Evolutionary conservation across 2,329 filamentous ascomycete genomes (phyloP), one percentile per base, ranked within the genome.

Genomic region (Immersiporthe knoxdaviesiana): DNA sequence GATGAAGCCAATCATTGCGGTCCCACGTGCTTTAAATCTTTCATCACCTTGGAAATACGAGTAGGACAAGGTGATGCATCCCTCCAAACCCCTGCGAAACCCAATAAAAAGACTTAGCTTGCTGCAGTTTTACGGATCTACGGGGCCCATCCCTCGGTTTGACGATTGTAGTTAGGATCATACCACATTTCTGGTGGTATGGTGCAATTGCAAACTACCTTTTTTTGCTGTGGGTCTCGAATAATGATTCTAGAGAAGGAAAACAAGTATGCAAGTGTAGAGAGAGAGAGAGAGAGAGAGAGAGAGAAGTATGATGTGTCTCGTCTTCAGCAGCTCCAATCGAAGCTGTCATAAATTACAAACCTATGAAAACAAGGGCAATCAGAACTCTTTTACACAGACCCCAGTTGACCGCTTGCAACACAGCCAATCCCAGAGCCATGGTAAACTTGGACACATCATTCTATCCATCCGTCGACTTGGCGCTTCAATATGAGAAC

Each of bases 381-480:
- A 4, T 35, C 35, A 35, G n/a, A 27, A n/a, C n/a, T 54, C 50
- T 14, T 54, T 35, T 35, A 35, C 35, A 35, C 8, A 3, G 35
- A 35, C 35, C 8, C 4, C 18, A 6, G 16, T 5, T n/a, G 18
- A 37, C n/a, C 7, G n/a, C 8, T 37, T n/a, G 32, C 18, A 11
- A 59, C 1, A 37, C 56, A 10, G n/a, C 21, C 3, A 32, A 3
- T 14, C 7, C 16, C 18, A 59, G 4, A 7, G 12, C 63, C 32
- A 65, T 65, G 63, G 63, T 65, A 10, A 30, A 58, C n/a, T 27
- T 37, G 24, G 63, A 65, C 37, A 59, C 63, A 56, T 65, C 63
- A 27, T 65, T 65, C 37, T 65, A 65, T 27, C 63, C 63, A 8
- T 65, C 63, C 24, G 52, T 65, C 14, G 63, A 65, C 37, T 24